phyloP scores from a whole-genome alignment of 106 monocot species.

The Platanthera zijinensis region DNA sequence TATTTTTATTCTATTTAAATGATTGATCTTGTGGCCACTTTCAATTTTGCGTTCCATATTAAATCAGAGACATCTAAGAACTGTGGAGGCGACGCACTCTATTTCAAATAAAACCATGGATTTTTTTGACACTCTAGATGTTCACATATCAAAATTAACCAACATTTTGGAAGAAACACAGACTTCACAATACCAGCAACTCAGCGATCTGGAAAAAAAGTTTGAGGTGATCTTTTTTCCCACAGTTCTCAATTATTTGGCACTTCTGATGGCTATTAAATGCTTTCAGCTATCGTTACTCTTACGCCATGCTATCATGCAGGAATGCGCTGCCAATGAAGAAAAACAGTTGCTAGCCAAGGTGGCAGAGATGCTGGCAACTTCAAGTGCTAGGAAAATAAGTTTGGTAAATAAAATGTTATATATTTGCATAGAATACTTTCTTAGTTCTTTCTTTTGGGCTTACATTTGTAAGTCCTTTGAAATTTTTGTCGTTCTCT shows the following conservation, averaged over 20 bases:
- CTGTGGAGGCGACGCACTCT: slow-evolving; percentile 63
- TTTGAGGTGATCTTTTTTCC: slow-evolving; percentile 58
- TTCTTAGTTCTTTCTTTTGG: neutral
- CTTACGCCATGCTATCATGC: slow-evolving; percentile 9
- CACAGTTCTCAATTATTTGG: neutral
- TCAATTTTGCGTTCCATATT: slow-evolving; percentile 1
- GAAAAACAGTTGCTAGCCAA: slow-evolving; percentile 79
- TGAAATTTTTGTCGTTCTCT: neutral
- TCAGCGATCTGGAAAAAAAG: slow-evolving; percentile 86
- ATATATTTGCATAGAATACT: neutral
- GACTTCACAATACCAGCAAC: slow-evolving; percentile 58
- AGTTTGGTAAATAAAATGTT: slow-evolving; percentile 42
- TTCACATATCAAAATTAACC: slow-evolving; percentile 65
- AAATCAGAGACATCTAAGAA: slow-evolving; percentile 71
- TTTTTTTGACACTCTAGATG: slow-evolving; percentile 77
- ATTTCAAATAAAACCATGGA: slow-evolving; percentile 68
- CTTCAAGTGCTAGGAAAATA: slow-evolving; percentile 81
- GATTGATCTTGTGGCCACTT: neutral
- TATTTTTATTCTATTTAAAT: neutral
- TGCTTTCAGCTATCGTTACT: neutral
- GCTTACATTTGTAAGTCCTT: neutral
- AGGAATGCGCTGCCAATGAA: slow-evolving; percentile 93
- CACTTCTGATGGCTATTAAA: neutral
- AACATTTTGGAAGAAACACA: slow-evolving; percentile 83
- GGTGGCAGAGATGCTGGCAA: slow-evolving; percentile 83